These are phyloP conservation scores for Cordyceps javanica DNA, from an alignment of 2,329 filamentous ascomycete species.

Conservation along the genomic window DNA sequence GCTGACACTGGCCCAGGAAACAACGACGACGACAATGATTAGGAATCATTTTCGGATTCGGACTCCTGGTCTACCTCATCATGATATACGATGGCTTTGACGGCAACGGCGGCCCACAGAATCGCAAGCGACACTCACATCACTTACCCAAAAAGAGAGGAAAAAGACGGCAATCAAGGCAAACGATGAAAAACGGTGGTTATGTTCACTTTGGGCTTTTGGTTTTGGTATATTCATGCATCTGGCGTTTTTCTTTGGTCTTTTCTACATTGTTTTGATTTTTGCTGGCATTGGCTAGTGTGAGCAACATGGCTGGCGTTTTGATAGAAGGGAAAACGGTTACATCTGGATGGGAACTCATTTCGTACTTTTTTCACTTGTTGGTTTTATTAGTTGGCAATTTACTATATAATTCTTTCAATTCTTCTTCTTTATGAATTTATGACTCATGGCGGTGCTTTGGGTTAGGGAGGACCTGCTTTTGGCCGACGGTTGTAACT, in stretches of 20 bases:
- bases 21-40: neutral
- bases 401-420: no score
- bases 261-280: no score
- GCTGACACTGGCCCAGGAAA: constrained; percentile 15
- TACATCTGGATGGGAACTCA: no score
- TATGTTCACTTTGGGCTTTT: neutral
- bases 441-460: no score
- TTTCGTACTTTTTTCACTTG: neutral
- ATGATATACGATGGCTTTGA: neutral
- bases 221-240: neutral
- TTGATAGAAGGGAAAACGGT: no score
- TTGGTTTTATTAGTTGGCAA: no score
- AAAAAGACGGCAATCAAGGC: neutral
- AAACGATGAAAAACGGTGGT: neutral
- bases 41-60: neutral
- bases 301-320: no score
- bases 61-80: neutral
- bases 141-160: no score
- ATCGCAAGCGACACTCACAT: neutral
- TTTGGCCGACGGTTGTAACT: no score
- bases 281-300: no score
- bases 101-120: neutral
- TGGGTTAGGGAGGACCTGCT: no score
- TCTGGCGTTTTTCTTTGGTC: neutral
- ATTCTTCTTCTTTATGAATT: no score